Base-by-base conservation (phyloP, 768 basidiomycete species). In the Trametes cubensis region DNA sequence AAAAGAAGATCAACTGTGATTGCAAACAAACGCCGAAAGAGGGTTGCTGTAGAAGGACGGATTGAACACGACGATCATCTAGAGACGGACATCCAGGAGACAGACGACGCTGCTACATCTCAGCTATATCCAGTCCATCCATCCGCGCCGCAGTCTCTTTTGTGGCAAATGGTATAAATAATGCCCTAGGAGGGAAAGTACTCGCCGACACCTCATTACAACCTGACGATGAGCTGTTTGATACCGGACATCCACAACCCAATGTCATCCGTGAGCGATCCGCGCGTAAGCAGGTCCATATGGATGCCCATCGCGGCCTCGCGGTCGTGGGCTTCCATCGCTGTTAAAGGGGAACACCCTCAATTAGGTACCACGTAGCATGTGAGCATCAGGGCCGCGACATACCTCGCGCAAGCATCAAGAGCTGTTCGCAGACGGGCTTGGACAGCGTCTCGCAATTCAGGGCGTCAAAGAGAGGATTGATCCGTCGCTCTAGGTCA, bases 241-340 rank as follows among this genome's bases (percentile, higher is more conserved):
- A 96, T 76, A 7, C 90, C 93, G 14, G 93, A 87, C 92, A 95
- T 91, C 88, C 87, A 90, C 58, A 90, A 70, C 1, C 84, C 86
- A 71, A 95, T 92, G 67, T 95, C 93, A 54, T 92, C 89, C 44
- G 88, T 89, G 58, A 86, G 82, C 53, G 90, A 88, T 25, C 88
- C 90, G 50, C 81, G 78, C 2, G 93, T 95, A 48, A 98, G 79
- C 28, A 97, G 76, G 55, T 93, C 90, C 26, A 95, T 87, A 69
- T 98, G 95, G 61, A 95, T 86, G 7, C 87, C 83, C 69, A 95
- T 74, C 20, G 95, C 92, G 30, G 81, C 83, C 28, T 88, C 83
- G 60, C 88, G 87, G 74, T 98, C 90, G 55, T 82, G 86, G 6
- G 85, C 82, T 55, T 83, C 85, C 80, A 98, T 95, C 2, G 94